phyloP scores from a whole-genome alignment of 1,284 basidiomycete species.

The Pseudozyma sp. region DNA sequence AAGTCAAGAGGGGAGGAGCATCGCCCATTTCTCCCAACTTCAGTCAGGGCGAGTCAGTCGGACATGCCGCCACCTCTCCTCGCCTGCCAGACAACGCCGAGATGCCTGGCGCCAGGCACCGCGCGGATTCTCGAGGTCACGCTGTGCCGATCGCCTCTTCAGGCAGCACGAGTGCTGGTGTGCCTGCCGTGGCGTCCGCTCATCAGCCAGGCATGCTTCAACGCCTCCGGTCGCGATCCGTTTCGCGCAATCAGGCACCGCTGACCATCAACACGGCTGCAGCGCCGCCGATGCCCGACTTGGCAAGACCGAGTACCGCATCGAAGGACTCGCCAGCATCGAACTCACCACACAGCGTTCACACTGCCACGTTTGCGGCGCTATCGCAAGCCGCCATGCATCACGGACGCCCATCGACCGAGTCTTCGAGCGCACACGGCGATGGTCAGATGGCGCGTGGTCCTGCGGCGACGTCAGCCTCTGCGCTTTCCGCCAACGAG shows the following conservation, averaged over 20 bases:
- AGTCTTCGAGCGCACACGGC: slow-evolving; percentile 1
- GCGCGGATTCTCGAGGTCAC: slow-evolving; percentile 15
- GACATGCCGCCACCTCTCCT: slow-evolving; percentile 18
- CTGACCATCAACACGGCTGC: slow-evolving; percentile 40
- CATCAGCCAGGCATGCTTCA: slow-evolving; percentile 31
- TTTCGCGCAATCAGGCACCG: slow-evolving; percentile 28
- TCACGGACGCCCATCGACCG: slow-evolving; percentile 22
- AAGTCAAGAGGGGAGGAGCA: slow-evolving; percentile 21
- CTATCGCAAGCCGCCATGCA: slow-evolving; percentile 26
- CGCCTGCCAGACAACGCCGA: slow-evolving; percentile 15
- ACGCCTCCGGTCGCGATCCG: slow-evolving; percentile 26
- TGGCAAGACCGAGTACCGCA: slow-evolving; percentile 30
- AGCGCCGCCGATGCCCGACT: slow-evolving; percentile 37
- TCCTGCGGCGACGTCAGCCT: slow-evolving; percentile 6
- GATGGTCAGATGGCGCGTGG: slow-evolving; percentile 21
- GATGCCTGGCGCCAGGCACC: slow-evolving; percentile 16
- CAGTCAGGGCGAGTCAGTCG: slow-evolving; percentile 19
- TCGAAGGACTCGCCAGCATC: slow-evolving; percentile 46
- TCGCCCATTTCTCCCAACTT: slow-evolving; percentile 34
- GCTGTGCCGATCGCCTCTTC: slow-evolving; percentile 16
- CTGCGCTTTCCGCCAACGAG: slow-evolving; percentile 12
- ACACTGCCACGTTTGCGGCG: slow-evolving; percentile 28
- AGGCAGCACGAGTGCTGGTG: background rate
- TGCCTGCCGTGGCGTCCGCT: slow-evolving; percentile 12
- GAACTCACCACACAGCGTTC: slow-evolving; percentile 31